Evolutionary conservation across 441 rosid genomes (phyloP), one percentile per base, ranked within the genome.

Genomic region (Corymbia calophylla): DNA sequence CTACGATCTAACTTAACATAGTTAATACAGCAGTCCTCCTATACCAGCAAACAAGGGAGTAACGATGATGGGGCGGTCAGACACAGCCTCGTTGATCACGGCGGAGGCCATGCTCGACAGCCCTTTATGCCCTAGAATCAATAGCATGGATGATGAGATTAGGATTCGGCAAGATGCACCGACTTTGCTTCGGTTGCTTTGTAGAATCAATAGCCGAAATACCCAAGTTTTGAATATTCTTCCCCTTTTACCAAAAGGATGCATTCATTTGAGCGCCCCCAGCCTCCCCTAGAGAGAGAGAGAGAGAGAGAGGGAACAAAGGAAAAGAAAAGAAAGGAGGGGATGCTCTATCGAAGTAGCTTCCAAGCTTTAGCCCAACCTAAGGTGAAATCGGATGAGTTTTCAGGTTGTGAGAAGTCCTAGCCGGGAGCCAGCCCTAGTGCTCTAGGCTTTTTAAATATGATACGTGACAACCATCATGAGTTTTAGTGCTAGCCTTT

Each of bases 301-400:
- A 58, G 27, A 23, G 13, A 35, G 47, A 70, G 48, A 35, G 9
- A n/a, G 44, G 44, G 44, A 39, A 39, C 44, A 1, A 19, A 18
- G 44, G 1, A 2, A 2, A 31, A 31, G 1, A 31, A 31, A 17
- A 3, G 2, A 5, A 1, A n/a, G 8, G 10, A 35, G 8, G 35
- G 48, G 81, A 70, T 70, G 48, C 81, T 32, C 47, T 3, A 70
- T 70, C 8, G 8, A 9, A 68, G 47, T 68, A 68, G 80, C 80
- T 68, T 32, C 80, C 47, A 32, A 32, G 47, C 7, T 66, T 32
- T 70, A 35, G 81, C 81, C 44, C 81, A 70, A 35, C 2, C 48
- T 70, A 19, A 70, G 5, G 81, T 1, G 27, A 18, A 18, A 70
- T 35, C 8, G 27, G 27, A 70, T 1, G 27, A 70, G 81, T 70